Evolutionary conservation across 2,329 filamentous ascomycete species (phyloP).

Genomic region (Exophiala sp.): DNA sequence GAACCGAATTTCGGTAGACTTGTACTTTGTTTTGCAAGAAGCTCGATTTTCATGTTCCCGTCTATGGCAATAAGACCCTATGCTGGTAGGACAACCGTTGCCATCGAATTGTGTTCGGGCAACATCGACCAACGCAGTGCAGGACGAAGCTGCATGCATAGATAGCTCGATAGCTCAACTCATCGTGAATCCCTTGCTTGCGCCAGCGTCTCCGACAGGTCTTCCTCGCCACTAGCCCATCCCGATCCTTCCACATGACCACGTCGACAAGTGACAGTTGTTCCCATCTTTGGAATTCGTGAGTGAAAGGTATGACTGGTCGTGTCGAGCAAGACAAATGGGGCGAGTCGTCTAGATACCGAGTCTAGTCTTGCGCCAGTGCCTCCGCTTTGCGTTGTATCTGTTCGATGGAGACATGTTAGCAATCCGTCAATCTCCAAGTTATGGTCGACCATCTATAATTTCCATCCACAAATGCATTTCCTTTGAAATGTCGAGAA

Average conservation of each 20-base stretch:
- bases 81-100: background rate
- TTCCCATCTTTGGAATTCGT: background rate
- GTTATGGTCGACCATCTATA: too few relatives aligned
- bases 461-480: too few relatives aligned
- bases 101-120: background rate
- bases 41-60: background rate
- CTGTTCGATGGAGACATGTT: slow-evolving; percentile 45
- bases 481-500: too few relatives aligned
- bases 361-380: slow-evolving; percentile 99
- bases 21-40: background rate
- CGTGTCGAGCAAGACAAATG: background rate
- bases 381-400: slow-evolving; percentile 99
- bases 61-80: background rate
- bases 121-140: background rate
- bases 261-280: background rate
- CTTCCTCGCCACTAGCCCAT: background rate
- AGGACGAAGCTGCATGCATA: too few relatives aligned
- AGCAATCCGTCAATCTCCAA: slow-evolving; percentile 1
- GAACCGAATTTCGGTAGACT: background rate
- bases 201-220: background rate
- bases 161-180: too few relatives aligned
- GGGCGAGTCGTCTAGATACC: slow-evolving; percentile 73
- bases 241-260: background rate
- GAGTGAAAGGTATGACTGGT: background rate
- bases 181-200: background rate